Evolutionary conservation across 495 filamentous ascomycete species (phyloP), one percentile per base, ranked within the genome.

Genomic region (Penicillium waksmanii): DNA sequence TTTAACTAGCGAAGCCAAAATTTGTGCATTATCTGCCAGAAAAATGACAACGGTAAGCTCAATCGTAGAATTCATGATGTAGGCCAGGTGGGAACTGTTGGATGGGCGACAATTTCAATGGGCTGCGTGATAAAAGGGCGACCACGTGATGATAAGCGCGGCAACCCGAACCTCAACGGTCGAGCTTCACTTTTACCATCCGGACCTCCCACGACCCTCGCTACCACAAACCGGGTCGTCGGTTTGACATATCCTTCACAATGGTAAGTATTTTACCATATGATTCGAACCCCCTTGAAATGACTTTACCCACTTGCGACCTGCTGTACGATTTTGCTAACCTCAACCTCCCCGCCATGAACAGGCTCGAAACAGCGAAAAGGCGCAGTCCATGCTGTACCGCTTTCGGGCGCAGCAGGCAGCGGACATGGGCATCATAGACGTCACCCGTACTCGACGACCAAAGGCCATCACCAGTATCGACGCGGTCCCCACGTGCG

Each of bases 371-470:
- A 98, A 98, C 75, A 92, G 89, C 31, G 94, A 97, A 84, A 98
- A 98, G 79, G 95, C 95, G 58, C 95, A 98, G 77, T 97, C 94
- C 21, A 98, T 98, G 95, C 96, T 98, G 75, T 98, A 96, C 80
- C 95, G 95, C 82, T 98, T 98, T 84, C 92, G 96, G 73, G 95
- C 96, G 69, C 88, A 93, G 67, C 95, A 98, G 81, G 96, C 96
- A 54, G 93, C 94, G 56, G 93, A 96, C 73, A 81, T 97, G 36
- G 95, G 95, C 68, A 97, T 98, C 65, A 91, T 98, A 77, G 93
- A 97, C 76, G 87, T 89, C 8, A 89, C 90, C n/a, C 90, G 93
- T 40, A 88, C 92, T 8, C 87, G 93, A 5, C 91, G 95, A 10
- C 95, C 95, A 35, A 96, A 95, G 71, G 82, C 83, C 54, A 97